phyloP scores from a whole-genome alignment of 768 basidiomycete species.

The Termitomyces sp. region DNA sequence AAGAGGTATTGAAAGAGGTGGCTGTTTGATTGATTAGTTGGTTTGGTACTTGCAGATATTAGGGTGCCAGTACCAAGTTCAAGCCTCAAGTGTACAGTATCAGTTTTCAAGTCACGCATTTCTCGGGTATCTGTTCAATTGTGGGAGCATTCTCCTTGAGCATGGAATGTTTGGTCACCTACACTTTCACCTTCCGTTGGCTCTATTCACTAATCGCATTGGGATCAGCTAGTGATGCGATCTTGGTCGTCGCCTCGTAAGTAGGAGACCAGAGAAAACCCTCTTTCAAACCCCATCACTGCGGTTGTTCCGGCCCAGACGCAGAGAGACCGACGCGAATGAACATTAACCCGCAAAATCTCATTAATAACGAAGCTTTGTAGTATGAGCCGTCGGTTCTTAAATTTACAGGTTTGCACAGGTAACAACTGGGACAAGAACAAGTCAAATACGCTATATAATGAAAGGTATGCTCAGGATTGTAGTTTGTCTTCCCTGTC shows the following conservation, averaged over 20 bases:
- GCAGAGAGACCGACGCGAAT: background rate
- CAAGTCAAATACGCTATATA: background rate
- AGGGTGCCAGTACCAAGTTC: background rate
- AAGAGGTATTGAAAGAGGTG: conserved; percentile 49
- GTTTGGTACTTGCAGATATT: background rate
- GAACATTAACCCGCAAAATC: background rate
- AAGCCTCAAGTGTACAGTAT: background rate
- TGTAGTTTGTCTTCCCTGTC: background rate
- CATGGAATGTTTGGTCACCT: background rate
- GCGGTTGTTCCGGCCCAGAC: background rate
- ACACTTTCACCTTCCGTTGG: background rate
- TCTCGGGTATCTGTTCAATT: background rate
- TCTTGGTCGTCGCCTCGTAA: background rate
- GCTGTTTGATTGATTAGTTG: conserved; percentile 4
- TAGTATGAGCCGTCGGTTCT: background rate
- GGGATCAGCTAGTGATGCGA: background rate
- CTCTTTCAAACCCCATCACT: background rate
- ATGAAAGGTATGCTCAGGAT: background rate
- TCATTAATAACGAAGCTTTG: background rate
- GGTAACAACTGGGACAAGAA: background rate
- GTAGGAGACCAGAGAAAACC: background rate
- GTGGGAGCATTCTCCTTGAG: too few species aligned
- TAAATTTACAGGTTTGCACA: background rate
- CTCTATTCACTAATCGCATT: background rate
- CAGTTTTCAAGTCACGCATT: background rate